Conservation (phyloP, 1,284 basidiomycete genomes). For the Ganoderma lingzhi region DNA sequence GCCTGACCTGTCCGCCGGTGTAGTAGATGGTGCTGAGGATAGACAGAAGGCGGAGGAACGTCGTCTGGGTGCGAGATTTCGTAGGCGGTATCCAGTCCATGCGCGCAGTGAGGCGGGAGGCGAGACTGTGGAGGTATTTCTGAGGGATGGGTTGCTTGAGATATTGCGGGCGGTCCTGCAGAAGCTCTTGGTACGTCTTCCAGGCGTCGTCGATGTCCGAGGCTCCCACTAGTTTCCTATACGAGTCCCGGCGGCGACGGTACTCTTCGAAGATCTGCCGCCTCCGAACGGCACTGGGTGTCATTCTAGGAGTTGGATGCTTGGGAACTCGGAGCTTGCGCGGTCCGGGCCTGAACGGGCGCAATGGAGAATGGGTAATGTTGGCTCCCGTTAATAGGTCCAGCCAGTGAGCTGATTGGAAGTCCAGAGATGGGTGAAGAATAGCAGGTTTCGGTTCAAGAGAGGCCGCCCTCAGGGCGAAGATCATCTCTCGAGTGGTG, state of each 20-base stretch:
- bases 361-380: not conserved
- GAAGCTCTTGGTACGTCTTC: conserved; percentile 62
- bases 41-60: conserved; percentile 69
- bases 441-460: not conserved
- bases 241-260: conserved; percentile 14
- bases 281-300: conserved; percentile 3
- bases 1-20: conserved; percentile 57
- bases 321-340: conserved; percentile 1
- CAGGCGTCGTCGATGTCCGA: conserved; percentile 58
- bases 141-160: conserved; percentile 33
- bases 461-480: not conserved
- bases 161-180: conserved; percentile 39
- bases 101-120: conserved; percentile 56
- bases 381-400: not conserved
- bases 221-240: conserved; percentile 44
- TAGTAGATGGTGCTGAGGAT: conserved; percentile 64
- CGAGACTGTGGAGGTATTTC: conserved; percentile 65
- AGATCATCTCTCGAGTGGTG: conserved; percentile 4
- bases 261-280: conserved; percentile 20
- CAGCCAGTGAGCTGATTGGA: not conserved
- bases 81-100: conserved; percentile 29
- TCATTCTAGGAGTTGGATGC: not conserved
- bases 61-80: conserved; percentile 61
- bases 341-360: not conserved
- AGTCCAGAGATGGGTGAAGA: not conserved